phyloP scores from a whole-genome alignment of 306 rosid genomes.

The Trichosanthes truncata region DNA sequence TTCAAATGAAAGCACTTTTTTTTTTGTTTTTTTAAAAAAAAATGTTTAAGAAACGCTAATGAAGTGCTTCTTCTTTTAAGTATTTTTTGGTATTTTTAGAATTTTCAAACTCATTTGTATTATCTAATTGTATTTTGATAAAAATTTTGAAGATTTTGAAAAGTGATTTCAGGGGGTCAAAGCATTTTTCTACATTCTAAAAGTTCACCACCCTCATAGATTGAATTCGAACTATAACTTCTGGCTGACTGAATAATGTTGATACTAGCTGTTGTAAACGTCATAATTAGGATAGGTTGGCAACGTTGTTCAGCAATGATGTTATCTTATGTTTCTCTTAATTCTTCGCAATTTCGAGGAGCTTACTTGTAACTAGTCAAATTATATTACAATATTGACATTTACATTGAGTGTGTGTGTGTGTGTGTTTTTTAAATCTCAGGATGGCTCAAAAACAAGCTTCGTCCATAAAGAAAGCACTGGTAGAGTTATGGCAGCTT shows the following conservation, averaged over 20 bases:
- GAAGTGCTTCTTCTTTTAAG: no score
- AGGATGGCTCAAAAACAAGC: constrained; percentile 44
- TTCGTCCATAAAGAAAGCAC: constrained; percentile 34
- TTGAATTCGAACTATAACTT: no score
- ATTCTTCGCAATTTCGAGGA: neutral
- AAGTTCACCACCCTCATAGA: no score
- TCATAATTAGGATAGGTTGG: neutral
- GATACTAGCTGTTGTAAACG: neutral
- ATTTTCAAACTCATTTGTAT: no score
- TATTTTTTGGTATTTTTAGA: neutral
- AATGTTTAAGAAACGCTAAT: no score
- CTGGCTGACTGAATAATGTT: neutral
- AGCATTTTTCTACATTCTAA: no score
- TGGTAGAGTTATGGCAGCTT: constrained; percentile 74
- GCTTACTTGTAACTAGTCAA: neutral
- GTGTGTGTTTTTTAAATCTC: neutral
- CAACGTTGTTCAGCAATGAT: neutral
- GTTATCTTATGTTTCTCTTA: neutral
- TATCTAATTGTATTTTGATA: no score
- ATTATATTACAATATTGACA: neutral
- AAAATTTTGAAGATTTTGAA: no score
- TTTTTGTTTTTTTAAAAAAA: no score
- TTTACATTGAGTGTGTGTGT: neutral
- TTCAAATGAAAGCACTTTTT: no score
- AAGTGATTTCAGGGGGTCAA: neutral